A percentile compares a stretch with the other conserved stretches of the same genome.
Evolutionary conservation across 768 basidiomycete genomes (phyloP).

Genomic region (Epithele typhae): DNA sequence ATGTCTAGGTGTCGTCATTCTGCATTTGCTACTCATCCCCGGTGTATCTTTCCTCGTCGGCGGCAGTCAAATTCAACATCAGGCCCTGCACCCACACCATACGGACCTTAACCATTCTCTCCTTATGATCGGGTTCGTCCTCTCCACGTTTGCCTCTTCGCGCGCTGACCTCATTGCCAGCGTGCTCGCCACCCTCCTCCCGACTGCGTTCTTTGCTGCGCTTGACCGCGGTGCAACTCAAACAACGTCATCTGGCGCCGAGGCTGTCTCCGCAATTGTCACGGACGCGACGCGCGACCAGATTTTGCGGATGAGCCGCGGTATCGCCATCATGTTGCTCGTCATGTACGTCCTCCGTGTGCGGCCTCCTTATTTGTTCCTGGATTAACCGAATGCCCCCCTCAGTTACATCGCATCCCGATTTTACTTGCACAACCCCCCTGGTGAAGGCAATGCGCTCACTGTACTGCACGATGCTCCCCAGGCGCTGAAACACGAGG

Average conservation of each 20-base stretch:
- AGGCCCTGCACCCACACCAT: slow-evolving; percentile 62
- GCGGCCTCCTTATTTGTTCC: too few species aligned
- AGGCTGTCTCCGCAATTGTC: slow-evolving; percentile 25
- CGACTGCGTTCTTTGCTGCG: slow-evolving; percentile 65
- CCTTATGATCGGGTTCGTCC: slow-evolving; percentile 58
- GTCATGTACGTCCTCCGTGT: too few species aligned
- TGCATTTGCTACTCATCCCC: slow-evolving; percentile 69
- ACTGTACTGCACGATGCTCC: slow-evolving; percentile 38
- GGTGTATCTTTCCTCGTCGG: slow-evolving; percentile 69
- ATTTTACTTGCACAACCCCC: slow-evolving; percentile 67
- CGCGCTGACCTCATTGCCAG: slow-evolving; percentile 28
- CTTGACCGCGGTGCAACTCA: slow-evolving; percentile 33
- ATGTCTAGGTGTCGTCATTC: slow-evolving; percentile 63
- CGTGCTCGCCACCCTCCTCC: slow-evolving; percentile 58
- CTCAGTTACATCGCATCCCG: slow-evolving; percentile 61
- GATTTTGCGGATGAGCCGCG: slow-evolving; percentile 64
- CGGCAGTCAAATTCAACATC: slow-evolving; percentile 61
- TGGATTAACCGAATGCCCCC: too few species aligned
- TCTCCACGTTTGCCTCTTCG: neutral
- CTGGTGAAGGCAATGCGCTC: slow-evolving; percentile 50
- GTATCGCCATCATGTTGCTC: slow-evolving; percentile 41
- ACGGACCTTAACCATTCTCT: slow-evolving; percentile 67
- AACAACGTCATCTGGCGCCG: slow-evolving; percentile 14
- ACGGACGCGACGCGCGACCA: slow-evolving; percentile 40
- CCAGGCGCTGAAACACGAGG: slow-evolving; percentile 21